phyloP scores from a whole-genome alignment of 2,329 filamentous ascomycete genomes.

The Diaporthe ilicicola region DNA sequence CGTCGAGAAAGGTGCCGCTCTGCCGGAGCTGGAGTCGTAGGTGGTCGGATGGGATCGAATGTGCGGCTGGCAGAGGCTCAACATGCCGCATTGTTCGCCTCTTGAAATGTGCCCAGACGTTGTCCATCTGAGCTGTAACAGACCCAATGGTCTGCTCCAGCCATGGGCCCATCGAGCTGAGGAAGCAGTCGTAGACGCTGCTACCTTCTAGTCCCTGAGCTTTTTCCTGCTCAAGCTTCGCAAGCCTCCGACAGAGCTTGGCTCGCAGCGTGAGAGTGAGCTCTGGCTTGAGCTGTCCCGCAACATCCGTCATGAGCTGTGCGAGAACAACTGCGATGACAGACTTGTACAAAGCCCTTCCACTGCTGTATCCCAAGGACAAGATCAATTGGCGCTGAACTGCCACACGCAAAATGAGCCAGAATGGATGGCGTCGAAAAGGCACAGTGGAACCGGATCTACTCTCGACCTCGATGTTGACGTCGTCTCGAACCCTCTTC shows the following conservation, averaged over 20 bases:
- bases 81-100: slow-evolving; percentile 46
- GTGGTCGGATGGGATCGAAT: slow-evolving; percentile 42
- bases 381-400: slow-evolving; percentile 59
- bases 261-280: slow-evolving; percentile 49
- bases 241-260: slow-evolving; percentile 64
- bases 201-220: slow-evolving; percentile 21
- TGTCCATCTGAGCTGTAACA: slow-evolving; percentile 42
- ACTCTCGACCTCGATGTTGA: slow-evolving; percentile 50
- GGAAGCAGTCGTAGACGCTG: slow-evolving; percentile 40
- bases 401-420: slow-evolving; percentile 67
- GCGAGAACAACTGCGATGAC: slow-evolving; percentile 59
- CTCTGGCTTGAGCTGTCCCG: slow-evolving; percentile 45
- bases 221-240: slow-evolving; percentile 61
- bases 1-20: slow-evolving; percentile 46
- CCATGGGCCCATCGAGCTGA: slow-evolving; percentile 38
- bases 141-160: slow-evolving; percentile 43
- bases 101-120: slow-evolving; percentile 52
- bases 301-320: slow-evolving; percentile 52
- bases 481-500: slow-evolving; percentile 69
- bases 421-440: slow-evolving; percentile 69
- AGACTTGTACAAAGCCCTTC: slow-evolving; percentile 64
- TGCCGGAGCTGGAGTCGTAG: slow-evolving; percentile 49
- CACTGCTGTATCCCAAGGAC: slow-evolving; percentile 48
- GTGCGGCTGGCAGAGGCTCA: slow-evolving; percentile 44
- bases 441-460: slow-evolving; percentile 51